Percentiles rank a stretch among this genome's conserved stretches.
phyloP scores from a whole-genome alignment of 306 rosid genomes.

The Trifolium dubium region DNA sequence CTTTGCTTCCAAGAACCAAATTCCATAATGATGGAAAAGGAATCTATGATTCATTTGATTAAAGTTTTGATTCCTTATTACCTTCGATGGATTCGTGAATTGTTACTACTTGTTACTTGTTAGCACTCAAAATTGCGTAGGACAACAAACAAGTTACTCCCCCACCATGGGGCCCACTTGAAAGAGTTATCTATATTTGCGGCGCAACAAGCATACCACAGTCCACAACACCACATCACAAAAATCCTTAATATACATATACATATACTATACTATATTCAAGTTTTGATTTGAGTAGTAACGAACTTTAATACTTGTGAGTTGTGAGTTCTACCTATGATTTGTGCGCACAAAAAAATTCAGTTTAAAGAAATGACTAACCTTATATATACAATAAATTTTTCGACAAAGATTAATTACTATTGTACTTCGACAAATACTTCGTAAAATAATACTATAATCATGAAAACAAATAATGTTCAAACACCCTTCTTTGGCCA shows the following conservation, averaged over 20 bases:
- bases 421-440: too few relatives aligned
- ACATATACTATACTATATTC: too few relatives aligned
- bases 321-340: too few relatives aligned
- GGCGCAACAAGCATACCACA: background rate
- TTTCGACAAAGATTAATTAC: too few relatives aligned
- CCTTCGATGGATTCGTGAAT: conserved; percentile 31
- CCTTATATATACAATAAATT: too few relatives aligned
- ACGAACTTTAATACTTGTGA: too few relatives aligned
- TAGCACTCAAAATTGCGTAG: conserved; percentile 13
- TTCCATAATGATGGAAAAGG: conserved; percentile 29
- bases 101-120: background rate
- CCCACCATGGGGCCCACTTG: conserved; percentile 40
- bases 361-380: background rate
- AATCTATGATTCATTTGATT: conserved; percentile 27
- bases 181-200: background rate
- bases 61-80: conserved; percentile 34
- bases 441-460: too few relatives aligned
- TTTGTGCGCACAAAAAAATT: too few relatives aligned
- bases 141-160: conserved; percentile 22
- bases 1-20: conserved; percentile 37
- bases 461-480: too few relatives aligned
- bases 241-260: background rate
- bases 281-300: too few relatives aligned
- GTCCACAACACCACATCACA: conserved; percentile 5
- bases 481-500: too few relatives aligned